phyloP scores from a whole-genome alignment of 768 basidiomycete genomes.

The Ephemerocybe angulata region DNA sequence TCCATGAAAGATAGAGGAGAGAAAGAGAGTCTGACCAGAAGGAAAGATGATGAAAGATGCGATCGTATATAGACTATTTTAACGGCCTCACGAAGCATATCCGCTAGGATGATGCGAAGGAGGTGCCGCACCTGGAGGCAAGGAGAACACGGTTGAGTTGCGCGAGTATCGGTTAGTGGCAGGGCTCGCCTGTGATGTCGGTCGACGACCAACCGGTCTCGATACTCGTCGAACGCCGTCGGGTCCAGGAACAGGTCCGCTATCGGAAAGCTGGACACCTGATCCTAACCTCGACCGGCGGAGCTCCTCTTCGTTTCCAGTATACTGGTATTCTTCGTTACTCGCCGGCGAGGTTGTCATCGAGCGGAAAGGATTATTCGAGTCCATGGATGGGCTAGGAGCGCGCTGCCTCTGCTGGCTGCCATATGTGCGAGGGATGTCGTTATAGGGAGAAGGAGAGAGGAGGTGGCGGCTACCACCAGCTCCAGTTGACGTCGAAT shows the following conservation, averaged over 20 bases:
- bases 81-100: constrained; percentile 9
- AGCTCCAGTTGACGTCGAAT: constrained; percentile 9
- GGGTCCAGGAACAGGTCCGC: constrained; percentile 76
- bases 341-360: constrained; percentile 37
- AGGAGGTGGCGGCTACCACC: constrained; percentile 30
- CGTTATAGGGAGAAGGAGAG: constrained; percentile 26
- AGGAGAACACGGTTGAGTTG: constrained; percentile 42
- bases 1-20: background rate
- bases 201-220: constrained; percentile 53
- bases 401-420: constrained; percentile 18
- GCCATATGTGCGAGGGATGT: constrained; percentile 11
- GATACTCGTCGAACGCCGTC: constrained; percentile 80
- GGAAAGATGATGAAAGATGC: constrained; percentile 5
- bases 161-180: constrained; percentile 71
- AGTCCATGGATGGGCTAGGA: constrained; percentile 33
- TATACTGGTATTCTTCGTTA: constrained; percentile 34
- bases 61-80: constrained; percentile 9
- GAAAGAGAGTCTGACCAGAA: background rate
- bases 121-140: constrained; percentile 76
- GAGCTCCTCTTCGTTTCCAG: constrained; percentile 12
- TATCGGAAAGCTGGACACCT: constrained; percentile 77
- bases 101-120: constrained; percentile 41
- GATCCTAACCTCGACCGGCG: constrained; percentile 28
- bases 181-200: constrained; percentile 54
- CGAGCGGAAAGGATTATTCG: constrained; percentile 56